These are phyloP conservation scores for Podila minutissima DNA, from an alignment of 192 early-diverging fungal genomes.

Conservation along the genomic window DNA sequence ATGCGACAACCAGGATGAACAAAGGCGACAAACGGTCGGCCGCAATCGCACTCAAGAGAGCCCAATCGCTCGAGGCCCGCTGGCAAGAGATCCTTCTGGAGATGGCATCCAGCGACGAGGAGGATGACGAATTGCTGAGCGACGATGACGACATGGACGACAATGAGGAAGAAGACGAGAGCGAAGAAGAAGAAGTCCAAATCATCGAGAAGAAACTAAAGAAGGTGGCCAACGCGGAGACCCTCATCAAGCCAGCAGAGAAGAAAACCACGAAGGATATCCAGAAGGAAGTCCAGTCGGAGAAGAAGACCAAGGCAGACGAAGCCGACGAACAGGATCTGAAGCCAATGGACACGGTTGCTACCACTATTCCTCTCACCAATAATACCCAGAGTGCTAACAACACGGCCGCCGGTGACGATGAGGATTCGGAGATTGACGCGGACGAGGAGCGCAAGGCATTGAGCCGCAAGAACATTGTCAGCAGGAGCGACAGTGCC, in stretches of 20 bases:
- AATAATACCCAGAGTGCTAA: not conserved
- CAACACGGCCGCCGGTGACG: not conserved
- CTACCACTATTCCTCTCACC: not conserved
- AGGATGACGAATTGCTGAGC: conserved; percentile 28
- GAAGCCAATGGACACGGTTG: not conserved
- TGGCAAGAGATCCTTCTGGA: conserved; percentile 48
- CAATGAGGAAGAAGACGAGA: not conserved
- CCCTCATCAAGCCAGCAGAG: not conserved
- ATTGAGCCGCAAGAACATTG: conserved; percentile 3
- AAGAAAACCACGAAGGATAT: not conserved
- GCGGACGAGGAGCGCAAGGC: conserved; percentile 26
- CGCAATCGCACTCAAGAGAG: conserved; percentile 39
- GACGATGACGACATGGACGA: conserved; percentile 37
- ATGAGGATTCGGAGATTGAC: conserved; percentile 2
- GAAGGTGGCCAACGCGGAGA: not conserved
- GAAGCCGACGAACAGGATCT: not conserved
- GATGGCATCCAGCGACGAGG: conserved; percentile 46
- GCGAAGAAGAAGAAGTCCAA: conserved; percentile 9
- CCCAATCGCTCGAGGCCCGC: conserved; percentile 33
- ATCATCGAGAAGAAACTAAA: not conserved
- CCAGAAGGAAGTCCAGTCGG: not conserved
- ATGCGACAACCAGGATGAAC: conserved; percentile 45
- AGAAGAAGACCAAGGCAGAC: not conserved
- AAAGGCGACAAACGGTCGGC: conserved; percentile 47
- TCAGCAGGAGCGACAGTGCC: conserved; percentile 26